Evolutionary conservation across 345 rosid genomes (phyloP).

Genomic region (Brassica juncea): DNA sequence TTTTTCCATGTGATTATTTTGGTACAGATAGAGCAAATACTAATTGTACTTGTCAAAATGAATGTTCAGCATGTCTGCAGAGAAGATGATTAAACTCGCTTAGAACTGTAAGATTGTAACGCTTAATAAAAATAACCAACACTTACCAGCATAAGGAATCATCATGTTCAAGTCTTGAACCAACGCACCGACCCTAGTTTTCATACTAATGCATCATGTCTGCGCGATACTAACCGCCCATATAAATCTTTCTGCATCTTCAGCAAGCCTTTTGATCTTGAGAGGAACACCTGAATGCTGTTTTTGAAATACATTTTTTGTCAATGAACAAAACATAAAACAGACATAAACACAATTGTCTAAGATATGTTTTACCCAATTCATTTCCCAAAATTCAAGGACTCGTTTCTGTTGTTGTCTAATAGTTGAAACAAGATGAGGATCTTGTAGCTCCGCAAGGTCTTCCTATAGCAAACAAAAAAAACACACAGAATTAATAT

Average conservation of each 20-base stretch:
- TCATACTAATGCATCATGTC: constrained; percentile 64
- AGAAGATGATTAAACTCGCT: neutral
- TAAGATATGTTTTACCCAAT: constrained; percentile 59
- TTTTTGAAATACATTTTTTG: constrained; percentile 2
- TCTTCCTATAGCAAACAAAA: constrained; percentile 53
- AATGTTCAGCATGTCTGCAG: constrained; percentile 94
- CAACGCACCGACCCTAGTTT: constrained; percentile 79
- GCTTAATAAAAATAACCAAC: neutral
- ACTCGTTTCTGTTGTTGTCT: constrained; percentile 60
- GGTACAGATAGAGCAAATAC: too few relatives aligned
- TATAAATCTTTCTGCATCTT: constrained; percentile 72
- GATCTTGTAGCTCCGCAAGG: constrained; percentile 85
- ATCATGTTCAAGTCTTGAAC: constrained; percentile 88
- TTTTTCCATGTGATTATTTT: too few relatives aligned
- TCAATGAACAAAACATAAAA: constrained; percentile 4
- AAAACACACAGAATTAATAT: constrained; percentile 11
- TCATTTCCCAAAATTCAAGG: constrained; percentile 80
- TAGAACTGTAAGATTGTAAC: neutral
- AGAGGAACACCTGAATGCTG: constrained; percentile 87
- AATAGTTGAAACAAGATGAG: constrained; percentile 72
- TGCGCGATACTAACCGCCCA: constrained; percentile 71
- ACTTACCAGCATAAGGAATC: constrained; percentile 89
- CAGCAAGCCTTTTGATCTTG: constrained; percentile 83
- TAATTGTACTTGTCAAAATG: constrained; percentile 37
- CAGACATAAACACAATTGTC: neutral